Base-by-base conservation (phyloP, 306 rosid species). In the Lathyrus aphaca region DNA sequence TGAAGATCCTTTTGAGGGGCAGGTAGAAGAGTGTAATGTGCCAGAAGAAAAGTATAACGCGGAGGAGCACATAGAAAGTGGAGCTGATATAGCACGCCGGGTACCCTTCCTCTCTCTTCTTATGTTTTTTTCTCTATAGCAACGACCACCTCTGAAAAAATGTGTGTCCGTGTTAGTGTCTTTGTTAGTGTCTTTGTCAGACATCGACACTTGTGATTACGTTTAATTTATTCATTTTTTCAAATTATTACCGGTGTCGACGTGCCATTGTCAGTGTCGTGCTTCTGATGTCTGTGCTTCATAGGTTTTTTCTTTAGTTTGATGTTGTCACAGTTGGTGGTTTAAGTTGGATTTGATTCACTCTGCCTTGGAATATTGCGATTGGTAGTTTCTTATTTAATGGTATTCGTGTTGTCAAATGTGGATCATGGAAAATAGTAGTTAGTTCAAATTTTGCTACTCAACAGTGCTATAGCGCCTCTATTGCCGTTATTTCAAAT, bases 1-100 rank as follows among this genome's bases (percentile, higher is more conserved):
- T 19, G 97, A 94, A 57, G 97, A 94, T 59, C 54, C 66, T 53
- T 80, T 79, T 80, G 96, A 74, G 54, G 79, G 85, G 72, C 90
- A 81, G 58, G 78, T 82, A 3, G 90, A 84, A 76, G 85, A 84
- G 63, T 84, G 63, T 63, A 43, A 60, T 79, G 87, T 86, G 3
- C 89, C 86, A 15, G n/a, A 56, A 7, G 90, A 82, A 74, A 84
- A 82, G 59, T 84, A 66, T 63, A 46, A 53, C 74, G 86, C 86
- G 4, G 86, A 88, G 72, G 96, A 94, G 42, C 96, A 59, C 7
- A 21, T 84, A 49, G 96, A 90, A 81, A 72, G 82, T 49, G 95
- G 79, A 45, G 92, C 62, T 40, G 90, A 89, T 77, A 90, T 90
- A 65, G 91, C 90, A 1, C 90, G 92, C 18, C 93, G 94, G 95